Percentiles rank a stretch among this genome's conserved stretches.
Conservation (phyloP, 2,329 filamentous ascomycete genomes). For the Colletotrichum sp. region DNA sequence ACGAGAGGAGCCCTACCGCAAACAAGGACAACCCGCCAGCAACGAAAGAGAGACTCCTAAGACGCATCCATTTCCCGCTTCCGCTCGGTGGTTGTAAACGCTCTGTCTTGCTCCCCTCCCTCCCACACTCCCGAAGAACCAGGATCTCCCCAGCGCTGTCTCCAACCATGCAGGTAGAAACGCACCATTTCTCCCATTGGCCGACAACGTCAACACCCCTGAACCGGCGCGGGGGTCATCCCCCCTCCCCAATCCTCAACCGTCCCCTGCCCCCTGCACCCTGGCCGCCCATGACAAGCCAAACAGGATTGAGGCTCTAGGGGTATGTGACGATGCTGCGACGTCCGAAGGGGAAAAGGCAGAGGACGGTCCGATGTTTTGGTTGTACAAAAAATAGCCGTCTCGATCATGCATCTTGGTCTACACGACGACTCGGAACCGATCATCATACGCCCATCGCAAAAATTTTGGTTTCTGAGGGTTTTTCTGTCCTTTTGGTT, state of each 20-base stretch:
- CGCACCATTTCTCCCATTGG: constrained; percentile 1
- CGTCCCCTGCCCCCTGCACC: background rate
- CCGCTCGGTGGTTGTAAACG: background rate
- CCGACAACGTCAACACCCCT: background rate
- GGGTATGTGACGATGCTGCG: constrained; percentile 14
- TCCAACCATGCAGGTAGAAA: background rate
- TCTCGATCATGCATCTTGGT: background rate
- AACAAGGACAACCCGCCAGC: background rate
- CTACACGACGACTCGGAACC: background rate
- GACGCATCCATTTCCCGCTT: background rate
- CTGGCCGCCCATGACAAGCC: background rate
- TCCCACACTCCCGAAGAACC: background rate
- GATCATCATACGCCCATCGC: background rate
- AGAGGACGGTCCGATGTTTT: background rate
- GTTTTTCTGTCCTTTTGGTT: background rate
- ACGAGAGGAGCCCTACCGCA: background rate
- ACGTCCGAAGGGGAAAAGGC: background rate
- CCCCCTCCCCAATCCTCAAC: background rate
- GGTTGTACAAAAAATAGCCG: background rate
- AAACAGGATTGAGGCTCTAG: constrained; percentile 5
- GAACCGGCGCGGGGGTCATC: background rate
- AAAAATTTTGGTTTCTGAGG: background rate
- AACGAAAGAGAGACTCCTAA: background rate
- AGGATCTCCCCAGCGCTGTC: background rate
- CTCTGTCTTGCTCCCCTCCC: background rate